A percentile compares a stretch with the other conserved stretches of the same genome.
These are phyloP conservation scores for Tubosaeta sp. DNA, from an alignment of 768 basidiomycete genomes.

Conservation along the genomic window DNA sequence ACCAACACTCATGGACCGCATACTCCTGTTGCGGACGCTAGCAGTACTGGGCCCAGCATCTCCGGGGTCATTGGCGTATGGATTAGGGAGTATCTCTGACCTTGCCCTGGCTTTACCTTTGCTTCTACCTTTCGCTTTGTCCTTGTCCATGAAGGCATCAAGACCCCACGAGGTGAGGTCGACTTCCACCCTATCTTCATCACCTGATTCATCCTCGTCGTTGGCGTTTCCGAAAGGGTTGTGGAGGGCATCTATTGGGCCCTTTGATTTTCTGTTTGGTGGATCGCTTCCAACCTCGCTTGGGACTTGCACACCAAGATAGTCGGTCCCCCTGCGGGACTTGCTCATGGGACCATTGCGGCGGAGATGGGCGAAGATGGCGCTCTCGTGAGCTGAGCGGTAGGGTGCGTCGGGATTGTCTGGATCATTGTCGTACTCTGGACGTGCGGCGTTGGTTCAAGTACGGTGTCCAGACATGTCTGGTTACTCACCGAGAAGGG, in stretches of 20 bases:
- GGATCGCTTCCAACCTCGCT: slow-evolving; percentile 53
- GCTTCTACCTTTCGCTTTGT: slow-evolving; percentile 44
- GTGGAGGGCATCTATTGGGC: slow-evolving; percentile 58
- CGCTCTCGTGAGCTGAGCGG: slow-evolving; percentile 75
- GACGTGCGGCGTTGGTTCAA: background rate
- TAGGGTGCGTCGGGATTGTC: slow-evolving; percentile 57
- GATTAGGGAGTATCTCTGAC: slow-evolving; percentile 41
- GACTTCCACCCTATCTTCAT: slow-evolving; percentile 58
- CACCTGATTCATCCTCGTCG: slow-evolving; percentile 46
- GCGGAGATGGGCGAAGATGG: slow-evolving; percentile 78
- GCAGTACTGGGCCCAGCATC: slow-evolving; percentile 42
- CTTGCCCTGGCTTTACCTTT: slow-evolving; percentile 38
- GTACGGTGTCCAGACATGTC: background rate
- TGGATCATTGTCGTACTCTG: slow-evolving; percentile 90
- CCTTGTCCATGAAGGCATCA: slow-evolving; percentile 69
- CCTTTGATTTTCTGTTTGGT: slow-evolving; percentile 47
- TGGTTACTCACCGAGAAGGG: slow-evolving; percentile 62
- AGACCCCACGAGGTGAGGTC: slow-evolving; percentile 84
- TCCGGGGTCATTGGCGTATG: slow-evolving; percentile 34
- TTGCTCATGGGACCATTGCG: slow-evolving; percentile 48
- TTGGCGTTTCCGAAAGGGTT: slow-evolving; percentile 75
- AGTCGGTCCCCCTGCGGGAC: slow-evolving; percentile 54
- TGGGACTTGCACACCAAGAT: slow-evolving; percentile 65
- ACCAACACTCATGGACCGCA: slow-evolving; percentile 66
- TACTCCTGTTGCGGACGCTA: slow-evolving; percentile 38